These are phyloP conservation scores for Phellopilus nigrolimitatus DNA, from an alignment of 1,284 basidiomycete genomes.

Conservation along the genomic window DNA sequence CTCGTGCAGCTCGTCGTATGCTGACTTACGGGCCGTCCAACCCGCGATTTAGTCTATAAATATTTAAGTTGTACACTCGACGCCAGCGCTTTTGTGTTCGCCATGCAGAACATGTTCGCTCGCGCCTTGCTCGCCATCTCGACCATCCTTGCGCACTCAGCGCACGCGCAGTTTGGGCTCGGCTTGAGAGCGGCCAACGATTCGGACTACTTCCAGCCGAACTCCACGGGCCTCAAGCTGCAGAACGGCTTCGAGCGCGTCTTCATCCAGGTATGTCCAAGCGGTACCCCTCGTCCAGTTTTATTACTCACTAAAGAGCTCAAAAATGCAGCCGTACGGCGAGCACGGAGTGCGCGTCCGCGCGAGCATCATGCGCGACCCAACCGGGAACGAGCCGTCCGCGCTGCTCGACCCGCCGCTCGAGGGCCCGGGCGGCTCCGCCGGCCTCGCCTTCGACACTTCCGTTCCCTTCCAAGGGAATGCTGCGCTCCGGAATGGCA, in stretches of 20 bases:
- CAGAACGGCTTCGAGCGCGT: conserved; percentile 38
- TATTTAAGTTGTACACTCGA: too few relatives aligned
- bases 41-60: too few relatives aligned
- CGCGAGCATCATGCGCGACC: conserved; percentile 36
- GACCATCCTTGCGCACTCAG: neutral
- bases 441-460: conserved; percentile 32
- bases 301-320: neutral
- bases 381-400: conserved; percentile 34
- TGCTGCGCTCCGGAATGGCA: conserved; percentile 34
- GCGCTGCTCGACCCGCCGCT: conserved; percentile 37
- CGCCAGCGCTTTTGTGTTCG: neutral
- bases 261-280: conserved; percentile 33
- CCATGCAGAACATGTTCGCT: conserved; percentile 5
- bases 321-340: conserved; percentile 33
- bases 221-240: conserved; percentile 35
- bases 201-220: conserved; percentile 22
- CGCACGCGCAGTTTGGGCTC: neutral
- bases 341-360: conserved; percentile 37
- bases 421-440: conserved; percentile 34
- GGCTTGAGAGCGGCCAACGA: conserved; percentile 1
- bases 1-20: neutral
- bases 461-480: conserved; percentile 32
- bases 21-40: conserved; percentile 1
- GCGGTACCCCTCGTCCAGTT: neutral
- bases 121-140: neutral